Evolutionary conservation across 352 stramenopile genomes (phyloP), one percentile per base, ranked within the genome.

Genomic region (Phytophthora citrophthora): DNA sequence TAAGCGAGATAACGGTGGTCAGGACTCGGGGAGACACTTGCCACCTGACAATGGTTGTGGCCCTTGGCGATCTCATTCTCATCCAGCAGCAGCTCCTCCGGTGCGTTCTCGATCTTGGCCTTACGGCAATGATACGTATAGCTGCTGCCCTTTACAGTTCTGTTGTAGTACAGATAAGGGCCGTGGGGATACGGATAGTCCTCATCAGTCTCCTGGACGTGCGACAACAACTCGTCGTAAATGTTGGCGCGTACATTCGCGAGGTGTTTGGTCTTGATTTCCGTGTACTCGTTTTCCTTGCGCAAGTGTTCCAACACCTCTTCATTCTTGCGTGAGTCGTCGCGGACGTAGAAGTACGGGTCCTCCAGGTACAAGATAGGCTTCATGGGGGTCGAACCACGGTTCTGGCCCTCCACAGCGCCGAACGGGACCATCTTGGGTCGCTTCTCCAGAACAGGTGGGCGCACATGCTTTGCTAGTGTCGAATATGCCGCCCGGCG

Each of bases 341-440:
- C 96, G 29, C 95, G 90, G 47, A 98, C 83, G 92, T 97, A 99
- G 54, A 95, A 97, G 74, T 98, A 99, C 47, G 93, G 93, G 81
- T 99, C 94, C 18, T 95, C 85, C 46, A 98, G 73, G 50, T 92
- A 84, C 62, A 93, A 61, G 18, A 94, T 77, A 23, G 95, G 95
- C 60, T 96, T 89, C 72, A 99, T 95, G 29, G 97, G 88, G 56
- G 84, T 84, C 51, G 82, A 62, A 0, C 89, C 89, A 36, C 89
- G 86, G 68, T 95, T 96, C 65, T 95, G 80, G 27, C 79, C 81
- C 1, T 68, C 61, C n/a, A 94, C 81, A 12, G 78, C 85, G 23
- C 88, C 88, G 59, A 96, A 94, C 6, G 84, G 83, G 41, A 95
- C 87, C 81, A 91, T 95, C 70, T 91, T 81, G 36, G 83, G 72